phyloP scores from a whole-genome alignment of 2,329 filamentous ascomycete species.

The Xylogone sp. region DNA sequence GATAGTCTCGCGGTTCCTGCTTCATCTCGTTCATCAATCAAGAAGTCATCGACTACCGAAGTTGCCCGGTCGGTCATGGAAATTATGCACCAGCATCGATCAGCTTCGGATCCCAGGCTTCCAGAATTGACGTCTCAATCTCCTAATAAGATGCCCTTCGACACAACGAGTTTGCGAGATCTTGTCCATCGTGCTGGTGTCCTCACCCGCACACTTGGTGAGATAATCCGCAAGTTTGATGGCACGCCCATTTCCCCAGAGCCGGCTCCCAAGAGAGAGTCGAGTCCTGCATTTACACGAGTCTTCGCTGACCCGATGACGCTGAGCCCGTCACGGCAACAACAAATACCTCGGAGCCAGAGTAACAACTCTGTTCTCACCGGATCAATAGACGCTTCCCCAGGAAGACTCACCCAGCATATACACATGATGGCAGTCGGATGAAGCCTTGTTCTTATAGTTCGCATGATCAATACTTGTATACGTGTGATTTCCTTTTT shows the following conservation, averaged over 20 bases:
- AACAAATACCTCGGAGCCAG: conserved; percentile 44
- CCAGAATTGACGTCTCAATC: conserved; percentile 23
- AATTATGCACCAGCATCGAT: conserved; percentile 54
- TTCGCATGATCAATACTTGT: conserved; percentile 16
- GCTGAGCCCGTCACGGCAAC: conserved; percentile 42
- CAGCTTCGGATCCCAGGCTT: conserved; percentile 35
- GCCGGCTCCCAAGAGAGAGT: conserved; percentile 46
- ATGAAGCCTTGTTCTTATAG: conserved; percentile 10
- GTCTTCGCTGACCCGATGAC: conserved; percentile 61
- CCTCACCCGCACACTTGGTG: conserved; percentile 55
- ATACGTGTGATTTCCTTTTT: conserved; percentile 17
- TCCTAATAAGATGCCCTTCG: conserved; percentile 57
- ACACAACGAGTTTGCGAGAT: conserved; percentile 65
- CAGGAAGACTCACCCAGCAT: conserved; percentile 46
- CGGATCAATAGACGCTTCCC: conserved; percentile 49
- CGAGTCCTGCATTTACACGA: conserved; percentile 63
- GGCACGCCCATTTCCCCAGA: conserved; percentile 52
- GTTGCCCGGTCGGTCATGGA: conserved; percentile 58
- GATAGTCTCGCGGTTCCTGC: conserved; percentile 13
- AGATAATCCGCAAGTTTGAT: conserved; percentile 56
- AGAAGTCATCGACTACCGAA: conserved; percentile 40
- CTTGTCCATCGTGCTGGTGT: conserved; percentile 60
- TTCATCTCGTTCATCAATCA: conserved; percentile 18
- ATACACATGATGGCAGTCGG: conserved; percentile 65
- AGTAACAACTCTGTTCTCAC: conserved; percentile 48